Evolutionary conservation across 768 basidiomycete genomes (phyloP).

Genomic region (Lentinula lateritia): DNA sequence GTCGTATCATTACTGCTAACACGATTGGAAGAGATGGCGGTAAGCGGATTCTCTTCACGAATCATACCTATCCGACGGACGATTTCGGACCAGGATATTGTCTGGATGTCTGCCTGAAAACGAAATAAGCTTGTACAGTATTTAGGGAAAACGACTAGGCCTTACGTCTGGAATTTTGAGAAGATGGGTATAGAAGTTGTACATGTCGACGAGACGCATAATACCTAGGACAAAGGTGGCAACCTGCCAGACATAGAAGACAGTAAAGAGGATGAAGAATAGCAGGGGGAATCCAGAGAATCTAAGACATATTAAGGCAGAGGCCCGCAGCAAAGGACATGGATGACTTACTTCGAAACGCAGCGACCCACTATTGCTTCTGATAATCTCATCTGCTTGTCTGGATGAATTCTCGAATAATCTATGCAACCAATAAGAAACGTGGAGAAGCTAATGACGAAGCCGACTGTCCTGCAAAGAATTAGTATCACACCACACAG

Average conservation of each 20-base stretch:
- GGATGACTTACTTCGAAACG: constrained; percentile 62
- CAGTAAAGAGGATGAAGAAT: constrained; percentile 81
- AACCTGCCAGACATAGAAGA: constrained; percentile 88
- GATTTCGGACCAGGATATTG: constrained; percentile 94
- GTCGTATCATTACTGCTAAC: constrained; percentile 52
- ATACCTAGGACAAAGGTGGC: constrained; percentile 71
- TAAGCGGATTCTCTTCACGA: constrained; percentile 88
- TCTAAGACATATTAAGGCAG: constrained; percentile 29
- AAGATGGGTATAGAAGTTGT: constrained; percentile 91
- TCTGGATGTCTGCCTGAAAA: constrained; percentile 88
- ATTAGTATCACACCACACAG: constrained; percentile 6
- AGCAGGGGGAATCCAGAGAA: constrained; percentile 81
- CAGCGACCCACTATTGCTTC: constrained; percentile 83
- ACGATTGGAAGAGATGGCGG: constrained; percentile 68
- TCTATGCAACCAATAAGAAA: constrained; percentile 95
- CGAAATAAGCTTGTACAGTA: not conserved
- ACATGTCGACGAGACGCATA: constrained; percentile 85
- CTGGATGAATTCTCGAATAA: constrained; percentile 72
- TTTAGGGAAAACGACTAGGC: constrained; percentile 6
- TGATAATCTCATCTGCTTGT: constrained; percentile 61
- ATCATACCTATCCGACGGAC: constrained; percentile 88
- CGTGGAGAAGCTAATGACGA: constrained; percentile 97
- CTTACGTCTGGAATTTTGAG: constrained; percentile 90
- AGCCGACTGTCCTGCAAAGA: constrained; percentile 80
- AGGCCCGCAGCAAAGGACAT: not conserved